Conservation (phyloP, 2,329 filamentous ascomycete species). For the Coniosporium tulheliwenetii region DNA sequence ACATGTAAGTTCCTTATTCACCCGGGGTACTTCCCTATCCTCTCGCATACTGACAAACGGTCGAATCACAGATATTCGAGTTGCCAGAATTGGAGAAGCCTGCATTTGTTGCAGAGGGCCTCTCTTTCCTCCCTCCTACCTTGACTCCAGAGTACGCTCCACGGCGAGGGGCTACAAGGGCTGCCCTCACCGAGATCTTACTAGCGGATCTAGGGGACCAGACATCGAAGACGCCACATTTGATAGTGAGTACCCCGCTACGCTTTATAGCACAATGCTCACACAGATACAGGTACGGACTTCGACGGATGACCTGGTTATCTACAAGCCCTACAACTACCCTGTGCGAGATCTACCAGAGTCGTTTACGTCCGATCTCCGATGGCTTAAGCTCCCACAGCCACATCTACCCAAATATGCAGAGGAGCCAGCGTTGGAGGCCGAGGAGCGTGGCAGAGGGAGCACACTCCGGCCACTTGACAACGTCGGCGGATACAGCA, state of each 20-base stretch:
- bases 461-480: conserved; percentile 39
- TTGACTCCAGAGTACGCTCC: conserved; percentile 56
- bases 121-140: conserved; percentile 63
- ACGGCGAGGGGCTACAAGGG: conserved; percentile 55
- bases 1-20: conserved; percentile 40
- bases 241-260: conserved; percentile 47
- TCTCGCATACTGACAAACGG: no score
- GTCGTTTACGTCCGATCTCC: conserved; percentile 41
- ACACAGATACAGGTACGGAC: conserved; percentile 48
- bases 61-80: conserved; percentile 47
- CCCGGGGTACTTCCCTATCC: no score
- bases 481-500: conserved; percentile 62
- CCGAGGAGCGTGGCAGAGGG: conserved; percentile 29
- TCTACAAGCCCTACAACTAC: conserved; percentile 67
- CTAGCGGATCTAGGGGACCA: conserved; percentile 73
- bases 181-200: conserved; percentile 62
- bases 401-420: conserved; percentile 45
- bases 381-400: conserved; percentile 64
- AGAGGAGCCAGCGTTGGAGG: conserved; percentile 31
- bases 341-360: conserved; percentile 18
- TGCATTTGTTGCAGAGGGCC: conserved; percentile 58
- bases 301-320: conserved; percentile 62
- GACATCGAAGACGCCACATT: conserved; percentile 54
- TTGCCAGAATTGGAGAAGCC: conserved; percentile 58
- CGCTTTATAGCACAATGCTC: neutral